A percentile compares a stretch with the other conserved stretches of the same genome.
These are phyloP conservation scores for Puccinia novopanici DNA, from an alignment of 1,284 basidiomycete species.

Conservation along the genomic window DNA sequence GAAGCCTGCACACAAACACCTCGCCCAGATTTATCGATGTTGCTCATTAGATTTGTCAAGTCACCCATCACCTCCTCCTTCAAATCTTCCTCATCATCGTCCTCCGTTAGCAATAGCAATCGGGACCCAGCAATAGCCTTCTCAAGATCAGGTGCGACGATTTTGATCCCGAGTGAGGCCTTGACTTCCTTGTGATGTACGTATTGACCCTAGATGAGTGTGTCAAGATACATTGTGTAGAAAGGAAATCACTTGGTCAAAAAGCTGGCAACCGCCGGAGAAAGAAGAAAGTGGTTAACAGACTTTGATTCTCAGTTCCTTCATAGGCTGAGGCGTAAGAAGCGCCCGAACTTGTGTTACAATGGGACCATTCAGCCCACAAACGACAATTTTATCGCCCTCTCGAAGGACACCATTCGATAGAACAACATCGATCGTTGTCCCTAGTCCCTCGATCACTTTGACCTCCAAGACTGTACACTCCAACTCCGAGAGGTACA, in stretches of 20 bases:
- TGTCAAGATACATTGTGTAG: conserved; percentile 53
- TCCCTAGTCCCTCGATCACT: conserved; percentile 96
- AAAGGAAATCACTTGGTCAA: conserved; percentile 3
- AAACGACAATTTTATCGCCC: conserved; percentile 93
- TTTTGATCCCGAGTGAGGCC: conserved; percentile 95
- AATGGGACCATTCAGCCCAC: conserved; percentile 96
- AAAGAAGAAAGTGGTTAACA: conserved; percentile 48
- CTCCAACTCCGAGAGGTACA: conserved; percentile 97
- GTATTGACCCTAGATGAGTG: conserved; percentile 73
- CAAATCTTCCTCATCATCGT: conserved; percentile 93
- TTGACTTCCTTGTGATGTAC: conserved; percentile 98
- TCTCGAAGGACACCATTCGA: conserved; percentile 92
- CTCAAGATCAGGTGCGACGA: conserved; percentile 91
- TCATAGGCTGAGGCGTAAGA: conserved; percentile 92
- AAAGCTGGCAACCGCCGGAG: background rate
- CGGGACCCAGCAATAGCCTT: conserved; percentile 99
- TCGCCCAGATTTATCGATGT: conserved; percentile 88
- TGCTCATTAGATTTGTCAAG: conserved; percentile 82
- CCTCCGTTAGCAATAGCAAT: conserved; percentile 83
- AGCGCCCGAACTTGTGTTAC: conserved; percentile 92
- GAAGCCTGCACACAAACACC: conserved; percentile 98
- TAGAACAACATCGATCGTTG: conserved; percentile 95
- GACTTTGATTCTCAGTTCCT: conserved; percentile 93
- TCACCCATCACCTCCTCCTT: conserved; percentile 97
- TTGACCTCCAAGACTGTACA: conserved; percentile 99